phyloP scores from a whole-genome alignment of 306 rosid genomes.

The Acmispon strigosus region DNA sequence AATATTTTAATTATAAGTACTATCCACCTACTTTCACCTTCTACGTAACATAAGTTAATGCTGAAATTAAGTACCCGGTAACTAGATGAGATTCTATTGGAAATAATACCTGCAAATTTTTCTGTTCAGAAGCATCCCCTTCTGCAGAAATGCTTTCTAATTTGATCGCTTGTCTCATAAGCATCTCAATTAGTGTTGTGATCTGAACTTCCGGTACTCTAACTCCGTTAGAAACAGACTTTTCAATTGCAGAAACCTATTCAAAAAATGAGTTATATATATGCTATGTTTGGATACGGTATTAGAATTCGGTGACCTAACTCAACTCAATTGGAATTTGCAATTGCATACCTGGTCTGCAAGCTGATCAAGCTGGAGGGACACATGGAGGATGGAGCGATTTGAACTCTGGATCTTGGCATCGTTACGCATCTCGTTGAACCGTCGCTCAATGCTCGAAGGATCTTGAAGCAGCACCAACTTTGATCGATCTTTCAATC shows the following conservation, averaged over 20 bases:
- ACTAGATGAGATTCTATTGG: neutral
- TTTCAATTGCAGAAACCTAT: conserved; percentile 55
- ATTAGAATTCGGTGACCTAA: too few relatives aligned
- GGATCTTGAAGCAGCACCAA: conserved; percentile 56
- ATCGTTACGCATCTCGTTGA: conserved; percentile 41
- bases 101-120: conserved; percentile 53
- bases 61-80: too few relatives aligned
- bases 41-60: too few relatives aligned
- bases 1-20: too few relatives aligned
- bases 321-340: too few relatives aligned
- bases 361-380: conserved; percentile 47
- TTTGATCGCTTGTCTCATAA: conserved; percentile 83
- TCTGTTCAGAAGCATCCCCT: conserved; percentile 63
- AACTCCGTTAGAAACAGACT: conserved; percentile 46
- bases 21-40: too few relatives aligned
- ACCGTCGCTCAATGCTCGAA: conserved; percentile 55
- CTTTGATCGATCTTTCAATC: conserved; percentile 73
- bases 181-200: conserved; percentile 71
- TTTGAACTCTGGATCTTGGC: conserved; percentile 52
- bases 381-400: conserved; percentile 51
- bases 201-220: conserved; percentile 85
- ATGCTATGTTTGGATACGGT: neutral
- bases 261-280: neutral
- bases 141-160: conserved; percentile 59
- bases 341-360: conserved; percentile 49